Percentiles rank a stretch among this genome's conserved stretches.
Conservation (phyloP, 192 early-diverging fungal species). For the Gonapodya sp. region DNA sequence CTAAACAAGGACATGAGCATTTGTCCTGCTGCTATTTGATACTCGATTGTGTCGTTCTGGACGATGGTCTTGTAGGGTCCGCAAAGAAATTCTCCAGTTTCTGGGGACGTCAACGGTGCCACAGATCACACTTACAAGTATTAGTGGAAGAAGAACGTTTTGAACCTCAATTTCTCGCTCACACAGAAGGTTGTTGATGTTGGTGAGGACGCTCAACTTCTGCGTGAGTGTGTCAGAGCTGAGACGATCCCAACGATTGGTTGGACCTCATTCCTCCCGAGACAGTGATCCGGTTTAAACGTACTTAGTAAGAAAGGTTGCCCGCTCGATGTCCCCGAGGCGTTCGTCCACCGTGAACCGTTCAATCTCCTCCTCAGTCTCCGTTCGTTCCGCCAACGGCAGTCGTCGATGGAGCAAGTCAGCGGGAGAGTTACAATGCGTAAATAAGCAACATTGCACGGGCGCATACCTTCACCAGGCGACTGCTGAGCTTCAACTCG, state of each 20-base stretch:
- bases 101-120: background rate
- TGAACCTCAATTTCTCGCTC: background rate
- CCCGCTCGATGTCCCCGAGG: slow-evolving; percentile 31
- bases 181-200: background rate
- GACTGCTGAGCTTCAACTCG: slow-evolving; percentile 30
- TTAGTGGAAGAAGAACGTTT: background rate
- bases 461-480: slow-evolving; percentile 26
- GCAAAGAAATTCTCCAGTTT: background rate
- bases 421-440: background rate
- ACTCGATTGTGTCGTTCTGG: background rate
- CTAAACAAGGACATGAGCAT: background rate
- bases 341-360: slow-evolving; percentile 29
- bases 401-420: background rate
- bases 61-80: background rate
- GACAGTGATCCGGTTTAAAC: background rate
- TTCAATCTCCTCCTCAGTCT: slow-evolving; percentile 38
- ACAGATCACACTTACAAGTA: background rate
- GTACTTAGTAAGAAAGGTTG: slow-evolving; percentile 26
- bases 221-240: slow-evolving; percentile 28
- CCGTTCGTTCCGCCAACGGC: too few species aligned
- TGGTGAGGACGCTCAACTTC: slow-evolving; percentile 25
- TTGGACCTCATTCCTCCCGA: background rate
- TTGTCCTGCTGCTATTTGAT: background rate
- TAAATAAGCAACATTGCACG: background rate
- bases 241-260: slow-evolving; percentile 12